Evolutionary conservation across 352 stramenopile species (phyloP), one percentile per base, ranked within the genome.

Genomic region (Globisporangium echinulatum): DNA sequence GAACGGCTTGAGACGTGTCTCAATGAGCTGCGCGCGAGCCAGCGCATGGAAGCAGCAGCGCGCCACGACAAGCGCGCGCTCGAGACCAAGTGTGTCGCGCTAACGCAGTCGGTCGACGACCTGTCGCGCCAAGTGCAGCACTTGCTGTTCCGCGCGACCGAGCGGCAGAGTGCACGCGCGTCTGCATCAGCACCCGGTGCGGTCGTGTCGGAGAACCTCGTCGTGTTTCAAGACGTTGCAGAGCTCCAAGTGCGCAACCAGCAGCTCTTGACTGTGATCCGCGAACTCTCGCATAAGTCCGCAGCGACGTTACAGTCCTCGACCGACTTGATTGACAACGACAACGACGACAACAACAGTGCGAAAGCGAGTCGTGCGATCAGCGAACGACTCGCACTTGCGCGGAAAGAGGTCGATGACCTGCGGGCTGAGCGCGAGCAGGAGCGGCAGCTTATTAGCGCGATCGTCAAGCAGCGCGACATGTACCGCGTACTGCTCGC

Each of bases 401-500:
- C 82, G 5, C 68, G 81, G 37, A 75, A 83, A 49, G 88, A 98
- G 63, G 67, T 98, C 6, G 73, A 82, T n/a, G 71, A 80, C 33
- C 58, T 98, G 49, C 77, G 78, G 19, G 56, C 58, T 5, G 83
- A 92, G 58, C 81, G 84, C 25, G 83, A 92, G 55, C 71, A 90
- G 59, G 79, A 90, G 46, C 76, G 85, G 14, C 82, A 97, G 57
- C 87, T 98, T 67, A 94, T 98, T 9, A 71, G 79, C 14, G 87
- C 82, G 4, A 98, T 99, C 58, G 92, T 98, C 9, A 94, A 98
- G 66, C 96, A 99, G 68, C 88, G 96, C 25, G 94, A 99, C 75
- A 92, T 98, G 70, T 99, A 98, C 65, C 87, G 91, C 44, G 86
- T 96, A 33, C 73, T 98, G 17, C 69, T 98, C 10, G 82, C 85